These are phyloP conservation scores for Boletus sensibilis DNA, from an alignment of 768 basidiomycete species.

Conservation along the genomic window DNA sequence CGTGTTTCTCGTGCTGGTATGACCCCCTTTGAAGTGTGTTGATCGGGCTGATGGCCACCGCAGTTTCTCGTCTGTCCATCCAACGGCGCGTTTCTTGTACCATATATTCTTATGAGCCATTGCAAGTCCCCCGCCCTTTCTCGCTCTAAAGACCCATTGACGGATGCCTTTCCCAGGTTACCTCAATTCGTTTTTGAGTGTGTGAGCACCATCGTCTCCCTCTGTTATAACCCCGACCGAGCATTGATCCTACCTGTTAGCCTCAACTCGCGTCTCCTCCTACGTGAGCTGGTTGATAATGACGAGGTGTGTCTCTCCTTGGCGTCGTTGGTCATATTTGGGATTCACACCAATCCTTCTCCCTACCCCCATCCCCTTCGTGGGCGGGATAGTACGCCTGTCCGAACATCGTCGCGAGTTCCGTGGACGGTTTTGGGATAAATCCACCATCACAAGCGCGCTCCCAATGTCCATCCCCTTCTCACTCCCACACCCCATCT, in stretches of 20 bases:
- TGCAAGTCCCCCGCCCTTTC: conserved; percentile 19
- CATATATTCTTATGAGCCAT: conserved; percentile 40
- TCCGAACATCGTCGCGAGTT: conserved; percentile 26
- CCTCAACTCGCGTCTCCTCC: conserved; percentile 29
- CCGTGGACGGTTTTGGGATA: conserved; percentile 19
- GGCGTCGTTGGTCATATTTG: neutral
- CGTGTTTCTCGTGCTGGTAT: conserved; percentile 27
- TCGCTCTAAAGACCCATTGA: neutral
- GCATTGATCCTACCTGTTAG: conserved; percentile 6
- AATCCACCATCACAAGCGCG: conserved; percentile 8
- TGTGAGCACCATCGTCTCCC: conserved; percentile 22
- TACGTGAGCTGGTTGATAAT: conserved; percentile 28
- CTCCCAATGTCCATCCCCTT: conserved; percentile 9
- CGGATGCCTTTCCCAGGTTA: conserved; percentile 25
- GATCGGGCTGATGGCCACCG: neutral
- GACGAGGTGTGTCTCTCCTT: conserved; percentile 20
- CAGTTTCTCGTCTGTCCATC: conserved; percentile 37
- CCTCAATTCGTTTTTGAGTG: conserved; percentile 39
- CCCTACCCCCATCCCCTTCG: too few species aligned
- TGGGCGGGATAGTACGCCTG: conserved; percentile 19
- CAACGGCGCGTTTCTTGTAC: conserved; percentile 37
- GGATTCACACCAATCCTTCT: neutral
- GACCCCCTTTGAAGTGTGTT: neutral
- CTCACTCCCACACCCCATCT: conserved; percentile 2
- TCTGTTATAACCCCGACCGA: too few species aligned